Percentiles rank a stretch among this genome's conserved stretches.
phyloP scores from a whole-genome alignment of 2,329 filamentous ascomycete genomes.

The Diplocarpon rosae region DNA sequence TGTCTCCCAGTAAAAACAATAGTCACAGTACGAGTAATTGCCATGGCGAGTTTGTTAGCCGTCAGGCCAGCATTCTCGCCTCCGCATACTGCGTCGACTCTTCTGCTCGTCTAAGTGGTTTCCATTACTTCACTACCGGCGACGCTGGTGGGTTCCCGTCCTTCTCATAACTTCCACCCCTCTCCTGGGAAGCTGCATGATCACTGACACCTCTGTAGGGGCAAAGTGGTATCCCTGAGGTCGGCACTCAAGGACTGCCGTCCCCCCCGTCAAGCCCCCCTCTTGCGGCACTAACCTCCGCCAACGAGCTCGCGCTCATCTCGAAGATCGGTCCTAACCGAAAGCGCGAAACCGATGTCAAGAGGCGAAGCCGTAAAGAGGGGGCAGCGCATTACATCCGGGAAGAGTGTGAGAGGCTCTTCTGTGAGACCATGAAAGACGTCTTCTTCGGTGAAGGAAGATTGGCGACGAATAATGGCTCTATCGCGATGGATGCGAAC shows the following conservation, averaged over 20 bases:
- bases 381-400: constrained; percentile 93
- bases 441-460: constrained; percentile 96
- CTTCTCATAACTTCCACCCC: background rate
- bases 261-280: constrained; percentile 82
- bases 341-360: constrained; percentile 26
- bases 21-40: constrained; percentile 55
- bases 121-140: constrained; percentile 94
- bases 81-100: constrained; percentile 81
- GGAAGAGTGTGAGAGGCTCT: constrained; percentile 99
- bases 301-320: constrained; percentile 55
- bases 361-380: constrained; percentile 49
- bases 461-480: constrained; percentile 62
- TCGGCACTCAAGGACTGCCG: constrained; percentile 67
- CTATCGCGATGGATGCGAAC: constrained; percentile 75
- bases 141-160: constrained; percentile 51
- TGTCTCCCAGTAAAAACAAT: constrained; percentile 27
- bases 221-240: constrained; percentile 94
- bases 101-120: constrained; percentile 62
- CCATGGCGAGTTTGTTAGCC: constrained; percentile 45
- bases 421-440: constrained; percentile 89
- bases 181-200: background rate
- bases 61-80: constrained; percentile 69
- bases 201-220: constrained; percentile 37
- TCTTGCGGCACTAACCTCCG: constrained; percentile 62
- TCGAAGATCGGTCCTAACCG: constrained; percentile 34